Evolutionary conservation across 73 alveolate genomes (phyloP).

Genomic region (Tetrahymena thermophila): DNA sequence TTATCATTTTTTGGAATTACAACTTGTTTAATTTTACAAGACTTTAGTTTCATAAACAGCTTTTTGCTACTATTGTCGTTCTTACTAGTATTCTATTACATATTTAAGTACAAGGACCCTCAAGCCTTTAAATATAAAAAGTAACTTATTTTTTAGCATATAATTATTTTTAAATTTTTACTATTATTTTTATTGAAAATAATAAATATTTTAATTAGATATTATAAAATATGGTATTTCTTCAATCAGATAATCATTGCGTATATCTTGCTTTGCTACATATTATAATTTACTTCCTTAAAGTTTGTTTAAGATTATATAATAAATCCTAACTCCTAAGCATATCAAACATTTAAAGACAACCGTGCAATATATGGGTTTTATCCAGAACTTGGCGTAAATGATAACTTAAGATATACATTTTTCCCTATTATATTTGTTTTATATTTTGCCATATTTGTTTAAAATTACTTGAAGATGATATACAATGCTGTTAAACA

Average conservation of each 20-base stretch:
- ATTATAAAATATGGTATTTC: background rate
- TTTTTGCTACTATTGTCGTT: background rate
- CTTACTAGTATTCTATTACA: background rate
- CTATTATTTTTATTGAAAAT: background rate
- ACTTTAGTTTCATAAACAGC: background rate
- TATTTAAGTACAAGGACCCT: background rate
- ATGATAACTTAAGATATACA: background rate
- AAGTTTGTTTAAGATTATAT: background rate
- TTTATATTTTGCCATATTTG: background rate
- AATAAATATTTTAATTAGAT: background rate
- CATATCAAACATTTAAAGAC: background rate
- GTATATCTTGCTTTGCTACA: background rate
- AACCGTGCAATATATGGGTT: background rate
- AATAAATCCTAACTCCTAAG: background rate
- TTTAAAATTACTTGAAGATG: background rate
- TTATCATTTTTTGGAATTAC: background rate
- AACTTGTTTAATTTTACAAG: background rate
- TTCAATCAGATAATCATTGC: background rate
- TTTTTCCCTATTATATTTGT: background rate
- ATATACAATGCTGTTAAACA: background rate
- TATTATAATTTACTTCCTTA: background rate
- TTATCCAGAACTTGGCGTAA: background rate
- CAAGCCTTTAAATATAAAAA: background rate
- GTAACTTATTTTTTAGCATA: background rate
- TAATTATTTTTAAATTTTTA: background rate